phyloP scores from a whole-genome alignment of 495 filamentous ascomycete species.

The Endocarpon pusillum region DNA sequence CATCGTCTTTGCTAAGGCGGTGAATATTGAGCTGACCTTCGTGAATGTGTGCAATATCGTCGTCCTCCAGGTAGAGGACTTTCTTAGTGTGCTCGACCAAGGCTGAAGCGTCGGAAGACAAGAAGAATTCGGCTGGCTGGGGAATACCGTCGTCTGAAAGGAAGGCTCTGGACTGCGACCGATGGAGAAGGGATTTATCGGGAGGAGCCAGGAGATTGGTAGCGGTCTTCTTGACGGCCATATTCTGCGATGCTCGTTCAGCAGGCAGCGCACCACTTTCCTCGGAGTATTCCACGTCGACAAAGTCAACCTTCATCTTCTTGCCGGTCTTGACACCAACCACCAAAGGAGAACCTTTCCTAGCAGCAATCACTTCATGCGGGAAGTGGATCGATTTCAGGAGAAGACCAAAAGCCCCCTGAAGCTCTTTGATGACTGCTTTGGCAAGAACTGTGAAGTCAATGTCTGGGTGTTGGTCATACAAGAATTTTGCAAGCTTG shows the following conservation, averaged over 20 bases:
- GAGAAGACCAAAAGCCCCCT: constrained; percentile 90
- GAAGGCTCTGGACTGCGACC: constrained; percentile 95
- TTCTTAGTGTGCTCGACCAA: constrained; percentile 99
- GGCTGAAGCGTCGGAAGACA: constrained; percentile 93
- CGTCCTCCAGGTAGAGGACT: constrained; percentile 96
- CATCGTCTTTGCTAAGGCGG: constrained; percentile 89
- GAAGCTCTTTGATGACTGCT: constrained; percentile 93
- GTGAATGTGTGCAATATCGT: constrained; percentile 98
- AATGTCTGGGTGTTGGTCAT: constrained; percentile 86
- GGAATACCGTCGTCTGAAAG: constrained; percentile 93
- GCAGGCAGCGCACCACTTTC: constrained; percentile 68
- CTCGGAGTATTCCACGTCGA: constrained; percentile 92
- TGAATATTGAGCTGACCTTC: constrained; percentile 98
- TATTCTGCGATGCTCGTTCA: constrained; percentile 90
- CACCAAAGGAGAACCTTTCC: constrained; percentile 93
- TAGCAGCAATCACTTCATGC: constrained; percentile 91
- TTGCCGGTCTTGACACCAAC: constrained; percentile 87
- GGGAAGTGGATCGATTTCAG: constrained; percentile 98
- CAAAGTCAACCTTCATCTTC: constrained; percentile 99
- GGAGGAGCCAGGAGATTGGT: constrained; percentile 68
- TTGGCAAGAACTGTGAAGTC: constrained; percentile 93
- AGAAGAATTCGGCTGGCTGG: constrained; percentile 97
- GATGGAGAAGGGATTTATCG: constrained; percentile 93
- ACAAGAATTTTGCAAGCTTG: constrained; percentile 95
- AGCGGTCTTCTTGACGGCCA: constrained; percentile 81